Base-by-base conservation (phyloP, 345 rosid species). In the Eucalyptus grandis region DNA sequence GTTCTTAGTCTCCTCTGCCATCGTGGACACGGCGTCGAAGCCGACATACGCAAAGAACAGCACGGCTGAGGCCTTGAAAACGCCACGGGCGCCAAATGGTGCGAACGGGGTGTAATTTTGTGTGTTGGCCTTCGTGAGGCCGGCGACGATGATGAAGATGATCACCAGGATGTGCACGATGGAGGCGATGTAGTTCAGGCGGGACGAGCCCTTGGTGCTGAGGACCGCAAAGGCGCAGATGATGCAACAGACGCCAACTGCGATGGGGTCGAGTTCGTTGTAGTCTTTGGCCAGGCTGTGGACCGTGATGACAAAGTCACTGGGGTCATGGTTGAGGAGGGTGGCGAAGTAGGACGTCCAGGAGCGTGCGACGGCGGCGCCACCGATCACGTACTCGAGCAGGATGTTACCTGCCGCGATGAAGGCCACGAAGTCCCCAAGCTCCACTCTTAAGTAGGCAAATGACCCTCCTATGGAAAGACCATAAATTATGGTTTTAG, bases 271-370 rank as follows among this genome's bases (percentile, higher is more conserved):
- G 16, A 93, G 94, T 47, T 89, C 89, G 77, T 90, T 89, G 87
- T 91, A 92, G 54, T 90, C 92, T 1, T 89, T 58, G 4, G 95
- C 53, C 7, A 93, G 88, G 69, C 91, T 82, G 30, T 92, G 88
- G 24, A 90, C 93, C 69, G 91, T 88, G 90, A 95, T 90, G 11
- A 96, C 94, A 72, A 97, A 94, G 87, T 89, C 92, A 30, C 93
- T 86, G 6, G 98, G 96, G 0, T 92, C 34, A 7, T 90, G 95
- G 91, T 96, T 95, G 92, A 94, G 92, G 90, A 97, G 93, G 14
- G 99, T 94, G 53, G 99, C 97, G 30, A 95, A 95, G 92, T 97
- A 96, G 14, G 97, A 96, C 86, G 98, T 96, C 98, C 97, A 97
- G 2, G 99, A 93, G 46, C 98, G 93, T 9, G 98, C 93, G 56